Evolutionary conservation across 1,284 basidiomycete genomes (phyloP), one percentile per base, ranked within the genome.

Genomic region (Singerocomus inundabilis): DNA sequence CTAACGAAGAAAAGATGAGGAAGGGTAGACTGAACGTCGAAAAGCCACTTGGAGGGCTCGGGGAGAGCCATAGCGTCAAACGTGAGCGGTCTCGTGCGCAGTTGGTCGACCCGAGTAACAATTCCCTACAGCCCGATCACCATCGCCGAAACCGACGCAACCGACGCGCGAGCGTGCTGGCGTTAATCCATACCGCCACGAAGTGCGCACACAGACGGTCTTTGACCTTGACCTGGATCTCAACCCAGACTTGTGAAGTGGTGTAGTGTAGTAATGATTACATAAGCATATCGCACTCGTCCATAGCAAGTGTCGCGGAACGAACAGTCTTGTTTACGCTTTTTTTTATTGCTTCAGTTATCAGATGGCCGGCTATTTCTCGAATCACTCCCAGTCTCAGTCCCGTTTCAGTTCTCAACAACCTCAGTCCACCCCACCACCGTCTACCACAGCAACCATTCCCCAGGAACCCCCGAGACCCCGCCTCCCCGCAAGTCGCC

Each of bases 1-100:
- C 88, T 1, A 90, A 89, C 61, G 89, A 91, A 71, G 88, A 89
- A 65, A 90, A 88, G 68, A 90, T 91, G 88, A 81, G 88, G 36
- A 76, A 81, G 32, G 88, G 88, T 0, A 78, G 78, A 51, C 79
- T 91, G 67, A 88, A 87, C 61, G 80, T 81, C 24, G 86, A 91
- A 64, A 85, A 82, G 21, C 86, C 88, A 1, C 74, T 91, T 45
- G 88, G 85, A 5, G 64, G 80, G 32, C 73, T 87, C 34, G 88
- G 88, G 29, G 88, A 91, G 70, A 88, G 83, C 5, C 86, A 89
- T 63, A 84, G 91, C 51, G 87, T 86, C 45, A 74, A 79, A 69
- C 77, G 88, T 89, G 63, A 66, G 82, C 65, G n/a, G 25, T 46
- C 29, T 30, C 18, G 33, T 34, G 53, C 44, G 36, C 54, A 44